These are phyloP conservation scores for Cytospora paraplurivora DNA, from an alignment of 2,329 filamentous ascomycete species.

Conservation along the genomic window DNA sequence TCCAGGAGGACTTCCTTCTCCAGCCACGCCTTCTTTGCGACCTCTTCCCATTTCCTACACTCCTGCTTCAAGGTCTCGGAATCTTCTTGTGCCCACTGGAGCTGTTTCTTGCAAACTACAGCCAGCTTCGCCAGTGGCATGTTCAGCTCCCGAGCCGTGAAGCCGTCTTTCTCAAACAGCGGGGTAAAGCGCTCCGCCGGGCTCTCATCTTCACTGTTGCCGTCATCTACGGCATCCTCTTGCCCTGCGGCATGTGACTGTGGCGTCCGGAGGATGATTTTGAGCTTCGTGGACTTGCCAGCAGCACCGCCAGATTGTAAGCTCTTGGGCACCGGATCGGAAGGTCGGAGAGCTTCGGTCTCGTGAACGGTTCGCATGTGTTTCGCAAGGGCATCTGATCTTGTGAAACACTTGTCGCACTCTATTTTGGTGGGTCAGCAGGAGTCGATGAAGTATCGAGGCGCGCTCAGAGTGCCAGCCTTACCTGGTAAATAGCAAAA, in stretches of 20 bases:
- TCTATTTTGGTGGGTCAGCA: slow-evolving; percentile 54
- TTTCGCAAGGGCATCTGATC: slow-evolving; percentile 93
- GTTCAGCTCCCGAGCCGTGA: slow-evolving; percentile 65
- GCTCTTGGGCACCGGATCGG: slow-evolving; percentile 72
- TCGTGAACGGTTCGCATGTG: slow-evolving; percentile 99
- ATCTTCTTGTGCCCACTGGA: slow-evolving; percentile 73
- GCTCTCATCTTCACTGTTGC: slow-evolving; percentile 55
- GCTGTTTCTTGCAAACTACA: slow-evolving; percentile 69
- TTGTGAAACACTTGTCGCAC: slow-evolving; percentile 94
- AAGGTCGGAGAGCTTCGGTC: slow-evolving; percentile 86
- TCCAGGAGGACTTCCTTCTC: slow-evolving; percentile 80
- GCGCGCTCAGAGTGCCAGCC: slow-evolving; percentile 31
- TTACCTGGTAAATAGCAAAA: slow-evolving; percentile 92
- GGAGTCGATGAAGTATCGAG: not conserved
- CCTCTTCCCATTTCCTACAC: slow-evolving; percentile 65
- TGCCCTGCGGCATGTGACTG: slow-evolving; percentile 60
- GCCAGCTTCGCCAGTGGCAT: slow-evolving; percentile 63
- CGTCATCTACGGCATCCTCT: slow-evolving; percentile 51
- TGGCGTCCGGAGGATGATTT: slow-evolving; percentile 65
- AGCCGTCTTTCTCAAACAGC: slow-evolving; percentile 60
- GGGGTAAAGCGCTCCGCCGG: slow-evolving; percentile 61
- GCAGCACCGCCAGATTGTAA: slow-evolving; percentile 52
- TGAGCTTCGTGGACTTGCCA: slow-evolving; percentile 56
- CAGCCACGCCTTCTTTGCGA: slow-evolving; percentile 72
- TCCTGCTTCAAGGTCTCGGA: slow-evolving; percentile 64